Evolutionary conservation across 305 asterid genomes (phyloP), one percentile per base, ranked within the genome.

Genomic region (Withania somnifera): DNA sequence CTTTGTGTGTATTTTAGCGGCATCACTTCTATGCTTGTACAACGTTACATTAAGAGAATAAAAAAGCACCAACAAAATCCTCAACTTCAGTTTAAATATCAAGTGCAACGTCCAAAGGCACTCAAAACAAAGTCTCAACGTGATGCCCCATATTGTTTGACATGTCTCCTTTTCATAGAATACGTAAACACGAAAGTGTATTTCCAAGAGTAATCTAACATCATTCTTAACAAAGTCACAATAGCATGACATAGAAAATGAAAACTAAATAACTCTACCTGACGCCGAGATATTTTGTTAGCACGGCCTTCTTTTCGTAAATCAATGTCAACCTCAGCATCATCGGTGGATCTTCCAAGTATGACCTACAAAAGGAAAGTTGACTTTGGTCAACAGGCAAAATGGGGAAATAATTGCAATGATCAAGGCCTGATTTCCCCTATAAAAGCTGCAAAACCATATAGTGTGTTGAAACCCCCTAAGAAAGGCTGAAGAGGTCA

Each of bases 301-400:
- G 99, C 99, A 79, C 89, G 91, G 38, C 99, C 98, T 92, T 94
- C 99, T 92, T 89, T 90, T 67, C 96, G 88, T 82, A 97, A 86
- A 89, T 97, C 98, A 87, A 97, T 92, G 86, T 94, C 99, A 82
- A 97, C 98, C 67, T 90, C 91, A 82, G 84, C 76, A 85, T 93
- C 99, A 81, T 93, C 97, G 2, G 99, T 94, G 32, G 99, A 90
- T 89, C 99, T 94, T 88, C 99, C 99, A 79, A 96, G 94, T 78
- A 91, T 82, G 83, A 94, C 95, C 99, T 96, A 85, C 82, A 86
- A 86, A 87, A 81, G 42, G n/a, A 0, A 58, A 80, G 80, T 66
- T 73, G 64, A 81, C 36, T 17, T 17, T 66, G 69, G 56, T 71
- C 83, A 75, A 34, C n/a, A 40, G n/a, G 11, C n/a, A 51, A 76